A percentile compares a stretch with the other conserved stretches of the same genome.
Evolutionary conservation across 805 yeast species (phyloP).

Genomic region (Pichia phayaonensis): DNA sequence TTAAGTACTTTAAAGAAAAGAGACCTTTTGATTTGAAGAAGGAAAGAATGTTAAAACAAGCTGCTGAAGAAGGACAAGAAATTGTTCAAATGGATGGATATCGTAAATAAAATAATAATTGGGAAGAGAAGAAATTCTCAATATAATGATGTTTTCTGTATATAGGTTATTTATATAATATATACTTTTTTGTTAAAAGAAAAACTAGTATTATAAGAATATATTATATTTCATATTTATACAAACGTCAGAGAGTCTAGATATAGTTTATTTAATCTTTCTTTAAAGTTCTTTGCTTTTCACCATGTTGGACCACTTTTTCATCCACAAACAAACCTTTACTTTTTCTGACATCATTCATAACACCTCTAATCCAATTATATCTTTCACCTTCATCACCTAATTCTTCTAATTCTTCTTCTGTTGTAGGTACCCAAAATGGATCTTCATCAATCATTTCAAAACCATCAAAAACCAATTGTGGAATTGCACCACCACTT

Average conservation of each 20-base stretch:
- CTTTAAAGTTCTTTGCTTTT: conserved; percentile 85
- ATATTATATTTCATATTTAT: too few species aligned
- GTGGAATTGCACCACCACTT: conserved; percentile 97
- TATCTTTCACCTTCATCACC: conserved; percentile 84
- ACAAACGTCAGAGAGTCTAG: too few species aligned
- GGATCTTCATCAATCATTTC: conserved; percentile 89
- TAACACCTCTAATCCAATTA: conserved; percentile 80
- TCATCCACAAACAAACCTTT: conserved; percentile 89
- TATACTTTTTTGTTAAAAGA: background rate
- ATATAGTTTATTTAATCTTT: too few species aligned
- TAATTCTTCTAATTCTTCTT: conserved; percentile 86
- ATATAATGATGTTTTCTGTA: background rate
- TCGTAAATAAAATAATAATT: conserved; percentile 11
- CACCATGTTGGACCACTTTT: conserved; percentile 86
- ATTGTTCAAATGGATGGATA: conserved; percentile 24
- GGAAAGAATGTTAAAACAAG: conserved; percentile 58
- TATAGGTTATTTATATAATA: background rate
- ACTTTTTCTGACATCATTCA: conserved; percentile 72
- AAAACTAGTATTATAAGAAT: background rate
- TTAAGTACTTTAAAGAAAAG: conserved; percentile 82
- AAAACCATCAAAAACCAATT: conserved; percentile 82
- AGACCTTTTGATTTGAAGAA: conserved; percentile 69
- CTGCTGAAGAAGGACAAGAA: conserved; percentile 60
- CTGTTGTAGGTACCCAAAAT: conserved; percentile 98
- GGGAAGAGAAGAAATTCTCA: too few species aligned